Base-by-base conservation (phyloP, 2,329 filamentous ascomycete species). In the Tolypocladium sp. region DNA sequence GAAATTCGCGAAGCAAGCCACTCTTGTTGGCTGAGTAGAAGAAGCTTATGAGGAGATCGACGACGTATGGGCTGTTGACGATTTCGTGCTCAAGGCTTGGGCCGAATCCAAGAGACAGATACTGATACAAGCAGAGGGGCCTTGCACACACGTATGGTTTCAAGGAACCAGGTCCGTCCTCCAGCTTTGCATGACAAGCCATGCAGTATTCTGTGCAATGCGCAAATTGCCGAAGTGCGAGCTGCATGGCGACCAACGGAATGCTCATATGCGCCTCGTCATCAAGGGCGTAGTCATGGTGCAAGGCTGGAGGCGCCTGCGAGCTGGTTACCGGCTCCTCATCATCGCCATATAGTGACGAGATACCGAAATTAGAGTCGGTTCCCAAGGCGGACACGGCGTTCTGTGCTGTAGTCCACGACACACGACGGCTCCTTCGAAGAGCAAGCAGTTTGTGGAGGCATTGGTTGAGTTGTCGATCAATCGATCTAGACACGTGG, bases 11-110 rank as follows among this genome's bases (percentile, higher is more conserved):
- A 27, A 80, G 70, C 1, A 64, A 70, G 40, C 71, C 72, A 15
- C 55, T 62, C 12, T 60, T 59, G 7, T 86, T 77, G 54, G 85
- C 83, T 15, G 76, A 69, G 68, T 92, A 94, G 70, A 91, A 92
- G 68, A 97, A 90, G 71, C 86, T 92, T 54, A 95, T 74, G 0
- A 97, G 80, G 2, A 97, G 78, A 68, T 97, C 92, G 15, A 96
- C 89, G 1, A 96, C 91, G 59, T 86, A 84, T 2, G 91, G 90
- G 68, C 92, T 89, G 15, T 84, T 83, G 33, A 89, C 68, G 27
- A 97, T 89, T 68, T 96, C 91, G 68, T 92, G 86, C 69, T 97
- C 92, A 59, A 96, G 85, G 65, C 85, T 91, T 2, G 90, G 89
- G 0, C 92, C 92, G 67, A 96, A 87, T 0, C 91, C 91, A n/a